phyloP scores from a whole-genome alignment of 495 filamentous ascomycete genomes.

The Rhypophila decipiens region DNA sequence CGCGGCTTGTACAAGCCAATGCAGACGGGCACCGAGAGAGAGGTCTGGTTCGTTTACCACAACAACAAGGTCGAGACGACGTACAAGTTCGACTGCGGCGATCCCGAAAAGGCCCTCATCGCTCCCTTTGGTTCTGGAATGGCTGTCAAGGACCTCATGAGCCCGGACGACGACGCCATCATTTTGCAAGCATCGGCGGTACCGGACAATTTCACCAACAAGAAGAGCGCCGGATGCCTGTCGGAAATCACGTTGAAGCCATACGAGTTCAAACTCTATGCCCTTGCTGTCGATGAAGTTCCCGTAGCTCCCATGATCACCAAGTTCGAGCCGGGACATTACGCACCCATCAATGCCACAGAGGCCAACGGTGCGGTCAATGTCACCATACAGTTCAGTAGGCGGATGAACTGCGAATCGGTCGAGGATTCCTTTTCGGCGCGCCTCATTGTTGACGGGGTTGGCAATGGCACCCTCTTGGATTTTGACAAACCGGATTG shows the following conservation, averaged over 20 bases:
- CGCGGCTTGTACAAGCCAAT: conserved; percentile 43
- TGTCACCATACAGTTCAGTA: conserved; percentile 55
- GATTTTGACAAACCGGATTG: conserved; percentile 47
- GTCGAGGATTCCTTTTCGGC: conserved; percentile 43
- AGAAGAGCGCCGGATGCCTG: conserved; percentile 50
- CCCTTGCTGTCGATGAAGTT: conserved; percentile 46
- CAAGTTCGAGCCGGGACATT: conserved; percentile 58
- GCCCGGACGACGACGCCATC: conserved; percentile 37
- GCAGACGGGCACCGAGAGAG: conserved; percentile 51
- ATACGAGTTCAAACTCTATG: conserved; percentile 60
- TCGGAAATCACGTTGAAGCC: conserved; percentile 45
- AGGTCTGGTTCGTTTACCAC: conserved; percentile 62
- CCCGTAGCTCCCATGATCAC: conserved; percentile 60
- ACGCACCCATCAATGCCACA: conserved; percentile 50
- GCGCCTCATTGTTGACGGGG: conserved; percentile 8
- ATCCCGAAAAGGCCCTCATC: conserved; percentile 43
- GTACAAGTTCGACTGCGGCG: conserved; percentile 56
- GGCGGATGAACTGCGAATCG: conserved; percentile 55
- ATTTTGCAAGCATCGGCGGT: not conserved
- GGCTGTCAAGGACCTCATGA: conserved; percentile 62
- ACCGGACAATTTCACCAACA: conserved; percentile 24
- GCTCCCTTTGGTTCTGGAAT: conserved; percentile 51
- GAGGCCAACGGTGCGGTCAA: conserved; percentile 16
- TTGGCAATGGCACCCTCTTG: conserved; percentile 17
- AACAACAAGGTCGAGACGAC: conserved; percentile 53